Evolutionary conservation across 2,329 filamentous ascomycete genomes (phyloP), one percentile per base, ranked within the genome.

Genomic region (Neonectria ditissima): DNA sequence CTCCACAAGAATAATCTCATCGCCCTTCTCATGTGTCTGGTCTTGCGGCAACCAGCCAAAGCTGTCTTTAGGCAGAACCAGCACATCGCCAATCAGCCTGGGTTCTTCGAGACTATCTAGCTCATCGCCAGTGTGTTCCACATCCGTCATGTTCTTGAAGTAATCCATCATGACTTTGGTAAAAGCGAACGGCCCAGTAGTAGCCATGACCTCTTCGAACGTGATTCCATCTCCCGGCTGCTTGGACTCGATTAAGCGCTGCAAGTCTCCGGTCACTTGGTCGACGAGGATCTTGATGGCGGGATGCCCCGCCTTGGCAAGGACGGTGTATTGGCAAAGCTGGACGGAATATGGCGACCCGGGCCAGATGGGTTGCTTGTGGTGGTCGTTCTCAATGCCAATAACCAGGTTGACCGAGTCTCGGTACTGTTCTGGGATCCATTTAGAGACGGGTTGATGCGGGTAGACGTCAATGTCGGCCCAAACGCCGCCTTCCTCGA

Each of bases 301-400:
- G 1, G 90, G 90, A 69, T 92, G 90, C 2, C 89, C 89, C 0
- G 90, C 89, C 74, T 92, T 92, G n/a, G 88, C 80, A 69, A 92
- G 87, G 47, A 92, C 90, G 1, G 89, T 91, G 87, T 91, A 92
- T 72, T 92, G 91, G 71, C 90, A 92, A 74, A 92, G 90, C 72
- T 92, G 90, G 55, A 92, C 87, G 13, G 90, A 91, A 76, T 92
- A 92, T 5, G 82, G 81, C 18, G 89, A 85, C 69, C 90, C 87
- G 0, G 89, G 87, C 75, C 74, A 76, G 41, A 76, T 76, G 59
- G 71, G 73, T n/a, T 56, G 41, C 24, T 75, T 74, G 55, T 76
- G 69, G 28, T 76, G 72, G 69, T 92, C 90, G 13, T 90, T 90
- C 76, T 92, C 91, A 60, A 92, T 92, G 14, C 90, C 90, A 66